Evolutionary conservation across 306 rosid genomes (phyloP).

Genomic region (Inga laurina): DNA sequence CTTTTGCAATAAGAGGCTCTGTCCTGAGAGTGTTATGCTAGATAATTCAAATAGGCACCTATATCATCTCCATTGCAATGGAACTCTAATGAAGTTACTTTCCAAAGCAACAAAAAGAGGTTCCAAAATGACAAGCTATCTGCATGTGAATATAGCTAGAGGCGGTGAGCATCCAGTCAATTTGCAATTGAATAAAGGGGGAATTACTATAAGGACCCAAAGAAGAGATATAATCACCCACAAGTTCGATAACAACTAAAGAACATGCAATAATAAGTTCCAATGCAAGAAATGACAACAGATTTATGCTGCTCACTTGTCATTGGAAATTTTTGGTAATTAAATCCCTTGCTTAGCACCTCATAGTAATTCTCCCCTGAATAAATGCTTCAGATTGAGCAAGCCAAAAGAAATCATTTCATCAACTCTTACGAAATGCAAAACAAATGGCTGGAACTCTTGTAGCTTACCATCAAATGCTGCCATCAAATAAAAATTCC

Average conservation of each 20-base stretch:
- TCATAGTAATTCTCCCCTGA: too few species aligned
- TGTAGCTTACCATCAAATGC: not conserved
- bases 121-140: not conserved
- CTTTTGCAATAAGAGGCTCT: not conserved
- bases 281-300: too few species aligned
- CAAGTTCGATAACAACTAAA: too few species aligned
- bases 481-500: not conserved
- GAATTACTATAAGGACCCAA: too few species aligned
- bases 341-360: too few species aligned
- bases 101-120: not conserved
- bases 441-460: not conserved
- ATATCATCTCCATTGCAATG: not conserved
- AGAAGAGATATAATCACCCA: too few species aligned
- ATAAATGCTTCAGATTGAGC: not conserved
- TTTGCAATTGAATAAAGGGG: not conserved
- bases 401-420: not conserved
- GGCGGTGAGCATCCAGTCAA: not conserved
- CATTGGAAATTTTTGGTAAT: too few species aligned
- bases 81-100: not conserved
- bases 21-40: not conserved
- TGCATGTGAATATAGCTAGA: not conserved
- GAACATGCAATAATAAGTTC: too few species aligned
- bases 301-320: too few species aligned
- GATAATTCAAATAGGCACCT: not conserved
- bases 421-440: not conserved